These are phyloP conservation scores for Capsella rubella DNA, from an alignment of 441 rosid genomes.

Conservation along the genomic window DNA sequence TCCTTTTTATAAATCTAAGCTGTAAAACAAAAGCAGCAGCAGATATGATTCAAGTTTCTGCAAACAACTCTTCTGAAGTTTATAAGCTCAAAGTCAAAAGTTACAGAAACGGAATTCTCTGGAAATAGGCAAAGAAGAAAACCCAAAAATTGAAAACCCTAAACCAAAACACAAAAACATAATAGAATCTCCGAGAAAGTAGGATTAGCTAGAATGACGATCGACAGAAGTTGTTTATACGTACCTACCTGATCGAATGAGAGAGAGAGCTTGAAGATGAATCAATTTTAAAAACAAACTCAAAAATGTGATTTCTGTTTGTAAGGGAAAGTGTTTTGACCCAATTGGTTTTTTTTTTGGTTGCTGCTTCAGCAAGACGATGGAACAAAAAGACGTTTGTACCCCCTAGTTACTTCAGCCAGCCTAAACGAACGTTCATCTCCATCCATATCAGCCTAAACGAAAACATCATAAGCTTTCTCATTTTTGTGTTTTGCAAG, in stretches of 20 bases:
- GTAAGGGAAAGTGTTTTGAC: constrained; percentile 31
- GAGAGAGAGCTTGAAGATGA: constrained; percentile 10
- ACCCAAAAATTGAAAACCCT: constrained; percentile 8
- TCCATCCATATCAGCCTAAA: constrained; percentile 82
- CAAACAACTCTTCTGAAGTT: background rate
- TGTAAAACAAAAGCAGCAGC: background rate
- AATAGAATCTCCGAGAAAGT: background rate
- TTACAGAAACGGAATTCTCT: background rate
- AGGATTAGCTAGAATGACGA: background rate
- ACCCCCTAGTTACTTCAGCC: background rate
- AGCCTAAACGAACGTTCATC: constrained; percentile 41
- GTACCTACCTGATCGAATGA: constrained; percentile 30
- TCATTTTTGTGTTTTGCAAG: background rate
- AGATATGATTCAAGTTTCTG: background rate
- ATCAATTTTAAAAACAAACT: background rate
- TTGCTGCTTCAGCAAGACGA: constrained; percentile 1
- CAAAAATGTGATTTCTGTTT: constrained; percentile 15
- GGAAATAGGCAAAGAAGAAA: background rate
- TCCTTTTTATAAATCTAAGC: background rate
- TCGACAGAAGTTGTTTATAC: background rate
- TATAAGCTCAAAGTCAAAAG: background rate
- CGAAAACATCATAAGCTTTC: constrained; percentile 7
- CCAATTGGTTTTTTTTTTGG: constrained; percentile 3
- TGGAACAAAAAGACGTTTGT: background rate
- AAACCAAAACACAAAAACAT: constrained; percentile 8